Base-by-base conservation (phyloP, 768 basidiomycete species). In the Agaricus subrufescens region DNA sequence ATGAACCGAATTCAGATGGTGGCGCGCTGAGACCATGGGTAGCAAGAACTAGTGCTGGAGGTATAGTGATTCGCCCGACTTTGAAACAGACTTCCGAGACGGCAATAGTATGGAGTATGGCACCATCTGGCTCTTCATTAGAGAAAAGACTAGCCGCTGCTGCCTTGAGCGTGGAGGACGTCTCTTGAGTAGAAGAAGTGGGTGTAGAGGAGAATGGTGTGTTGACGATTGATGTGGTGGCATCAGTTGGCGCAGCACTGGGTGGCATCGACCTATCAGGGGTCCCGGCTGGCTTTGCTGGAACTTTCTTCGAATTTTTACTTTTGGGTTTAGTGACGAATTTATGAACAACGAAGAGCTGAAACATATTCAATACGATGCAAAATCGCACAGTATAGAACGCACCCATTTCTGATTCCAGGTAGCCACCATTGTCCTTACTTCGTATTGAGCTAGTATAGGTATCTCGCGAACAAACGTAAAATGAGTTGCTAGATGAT, bases 331-430 rank as follows among this genome's bases (percentile, higher is more conserved):
- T 80, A 2, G 84, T 80, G 19, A 91, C 86, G 62, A 81, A 88
- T 58, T 83, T 85, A 14, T 76, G 76, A 34, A 86, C 67, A 48
- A 86, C 30, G 65, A 84, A 89, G n/a, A 87, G 27, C 88, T 89
- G 34, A 9, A 40, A 50, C 38, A 23, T 19, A 31, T 14, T 25
- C 4, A 31, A 37, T 37, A 40, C 26, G 0, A 6, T 37, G 14
- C 46, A 23, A 30, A 5, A 6, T 9, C 8, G 19, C 3, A 46
- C 42, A 14, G 38, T 3, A 23, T 10, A 19, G n/a, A 14, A 69
- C 82, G 46, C 61, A 87, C 88, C 89, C 89, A 91, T 80, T 91
- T 91, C 34, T 84, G 70, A 51, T 89, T 88, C 89, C 89, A 91
- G 4, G 77, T 71, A 10, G 72, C 84, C 2, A 89, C 68, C 25